Conservation (phyloP, 257 asterid species). For the Nicotiana sylvestris region DNA sequence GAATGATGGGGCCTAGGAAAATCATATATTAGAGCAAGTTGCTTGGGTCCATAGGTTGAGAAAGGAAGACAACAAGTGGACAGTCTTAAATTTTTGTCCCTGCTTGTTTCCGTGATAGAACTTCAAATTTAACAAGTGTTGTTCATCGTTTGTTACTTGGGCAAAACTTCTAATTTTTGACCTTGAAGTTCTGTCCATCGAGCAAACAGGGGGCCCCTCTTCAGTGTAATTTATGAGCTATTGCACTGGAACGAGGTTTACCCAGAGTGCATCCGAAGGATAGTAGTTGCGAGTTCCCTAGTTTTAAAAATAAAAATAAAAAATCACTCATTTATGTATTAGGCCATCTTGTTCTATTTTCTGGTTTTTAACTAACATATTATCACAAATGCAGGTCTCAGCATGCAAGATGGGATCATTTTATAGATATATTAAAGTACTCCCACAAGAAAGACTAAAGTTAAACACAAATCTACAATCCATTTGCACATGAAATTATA, state of each 20-base stretch:
- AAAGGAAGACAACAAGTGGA: background rate
- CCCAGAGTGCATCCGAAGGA: too few relatives aligned
- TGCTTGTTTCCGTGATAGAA: too few relatives aligned
- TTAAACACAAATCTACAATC: constrained; percentile 10
- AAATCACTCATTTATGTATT: background rate
- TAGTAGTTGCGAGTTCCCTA: too few relatives aligned
- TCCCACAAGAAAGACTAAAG: constrained; percentile 55
- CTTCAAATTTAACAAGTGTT: too few relatives aligned
- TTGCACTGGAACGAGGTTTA: too few relatives aligned
- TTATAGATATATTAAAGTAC: constrained; percentile 61
- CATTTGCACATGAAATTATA: background rate
- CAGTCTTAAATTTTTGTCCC: too few relatives aligned
- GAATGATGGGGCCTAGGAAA: background rate
- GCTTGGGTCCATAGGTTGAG: constrained; percentile 1
- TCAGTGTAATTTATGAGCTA: too few relatives aligned
- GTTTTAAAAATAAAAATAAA: too few relatives aligned
- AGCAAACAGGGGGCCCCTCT: too few relatives aligned
- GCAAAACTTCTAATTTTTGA: too few relatives aligned
- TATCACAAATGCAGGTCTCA: constrained; percentile 50
- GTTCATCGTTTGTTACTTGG: too few relatives aligned
- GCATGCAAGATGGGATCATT: constrained; percentile 63
- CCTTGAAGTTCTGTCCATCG: too few relatives aligned
- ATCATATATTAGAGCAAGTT: constrained; percentile 5
- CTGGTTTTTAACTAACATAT: background rate
- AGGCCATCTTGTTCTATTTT: background rate